Base-by-base conservation (phyloP, 345 rosid genomes). In the Populus tremula region DNA sequence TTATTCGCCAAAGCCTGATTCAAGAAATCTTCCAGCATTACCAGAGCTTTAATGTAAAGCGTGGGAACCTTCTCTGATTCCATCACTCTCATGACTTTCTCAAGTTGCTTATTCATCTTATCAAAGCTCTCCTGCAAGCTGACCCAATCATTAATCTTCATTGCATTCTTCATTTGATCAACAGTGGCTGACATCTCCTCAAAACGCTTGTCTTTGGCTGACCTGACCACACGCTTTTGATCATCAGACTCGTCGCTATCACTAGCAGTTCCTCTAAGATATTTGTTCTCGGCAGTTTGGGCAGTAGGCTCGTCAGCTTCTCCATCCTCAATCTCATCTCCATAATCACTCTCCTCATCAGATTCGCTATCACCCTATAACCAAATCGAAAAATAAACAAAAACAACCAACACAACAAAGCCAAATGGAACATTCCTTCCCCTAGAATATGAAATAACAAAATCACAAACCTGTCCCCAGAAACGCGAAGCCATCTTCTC, bases 131-230 rank as follows among this genome's bases (percentile, higher is more conserved):
- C 99, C 56, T 87, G 93, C 68, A 96, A 80, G 79, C 90, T 89
- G 47, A 93, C 96, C 98, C 99, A 96, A 35, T 96, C 99, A 78
- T 96, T 96, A 76, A 96, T 96, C 86, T 93, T 93, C 91, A 93
- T 89, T 5, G 94, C 94, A 81, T 96, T 96, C 87, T 91, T 93
- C 88, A 96, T 96, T 82, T 89, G 93, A 45, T 91, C 99, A 7
- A 89, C 88, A 0, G 94, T 92, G 21, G 82, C 78, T 0, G 74
- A 76, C 98, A 96, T 90, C 89, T 96, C 99, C 71, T 93, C 98
- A 62, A 86, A 90, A 5, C 99, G 87, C 77, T 96, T 96, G 77
- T 96, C 99, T 74, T 93, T 96, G 6, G 98, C 88, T 1, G 99
- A 89, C 87, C 91, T 83, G 59, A 96, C 92, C 25, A 90, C 91